Base-by-base conservation (phyloP, 164 flowering plant species). In the Berberis thunbergii region DNA sequence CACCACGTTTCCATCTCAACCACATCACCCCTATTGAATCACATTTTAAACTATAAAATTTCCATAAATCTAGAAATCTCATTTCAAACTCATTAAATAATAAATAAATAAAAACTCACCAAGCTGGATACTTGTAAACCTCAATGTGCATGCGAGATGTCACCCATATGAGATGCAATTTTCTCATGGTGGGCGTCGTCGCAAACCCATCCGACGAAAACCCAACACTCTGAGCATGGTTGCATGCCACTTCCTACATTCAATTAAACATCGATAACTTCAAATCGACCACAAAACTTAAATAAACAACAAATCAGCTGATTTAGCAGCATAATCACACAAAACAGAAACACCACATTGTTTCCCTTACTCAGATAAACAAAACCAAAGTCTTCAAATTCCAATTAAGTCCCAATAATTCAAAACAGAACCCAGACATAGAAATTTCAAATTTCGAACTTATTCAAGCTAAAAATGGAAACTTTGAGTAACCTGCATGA, bases 61-160 rank as follows among this genome's bases (percentile, higher is more conserved):
- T 1, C 6, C 4, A 55, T 39, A 55, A 1, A 12, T 38, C 40
- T 5, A 55, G 38, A 55, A 40, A 55, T 12, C 6, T 39, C 58
- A 7, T 38, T n/a, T 49, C 43, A 61, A 61, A 39, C 48, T 2
- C 46, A 13, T n/a, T 4, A 60, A 60, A 26, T 40, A 13, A 44
- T 54, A 70, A 12, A 70, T 10, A 41, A 44, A 57, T 43, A 67
- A 46, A 45, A 59, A 60, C 79, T 72, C 56, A 94, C 99, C 99
- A 95, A 64, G 99, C 96, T 9, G 99, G 99, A 68, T 95, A 95
- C 69, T 84, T 88, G 81, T 87, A 91, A 41, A 95, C 79, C 73
- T 95, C 99, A 68, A 95, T 91, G 70, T 91, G 97, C 99, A 95
- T 95, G 49, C 97, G 95, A 59, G 96, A 83, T 65, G 99, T 91